Percentiles rank a stretch among this genome's conserved stretches.
These are phyloP conservation scores for Phytophthora sansomeana DNA, from an alignment of 352 stramenopile species.

Conservation along the genomic window DNA sequence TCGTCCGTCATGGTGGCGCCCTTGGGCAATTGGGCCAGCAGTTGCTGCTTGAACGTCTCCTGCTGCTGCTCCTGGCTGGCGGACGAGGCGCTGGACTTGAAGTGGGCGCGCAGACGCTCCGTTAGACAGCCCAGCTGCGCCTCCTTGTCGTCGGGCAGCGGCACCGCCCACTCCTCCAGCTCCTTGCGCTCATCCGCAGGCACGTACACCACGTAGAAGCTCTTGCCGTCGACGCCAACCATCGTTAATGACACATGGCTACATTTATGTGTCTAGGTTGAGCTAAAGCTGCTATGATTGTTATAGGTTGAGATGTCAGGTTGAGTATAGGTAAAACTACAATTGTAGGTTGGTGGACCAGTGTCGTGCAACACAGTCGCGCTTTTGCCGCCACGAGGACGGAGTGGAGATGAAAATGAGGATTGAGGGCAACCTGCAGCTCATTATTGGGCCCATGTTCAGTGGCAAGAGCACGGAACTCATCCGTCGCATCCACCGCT, in stretches of 20 bases:
- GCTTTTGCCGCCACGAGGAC: conserved; percentile 7
- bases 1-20: conserved; percentile 68
- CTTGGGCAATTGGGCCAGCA: conserved; percentile 75
- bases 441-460: conserved; percentile 91
- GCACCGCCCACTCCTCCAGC: conserved; percentile 81
- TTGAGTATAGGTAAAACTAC: too few relatives aligned
- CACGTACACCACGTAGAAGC: conserved; percentile 81
- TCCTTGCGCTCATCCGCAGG: conserved; percentile 57
- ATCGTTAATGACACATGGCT: too few relatives aligned
- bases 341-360: too few relatives aligned
- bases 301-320: too few relatives aligned
- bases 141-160: conserved; percentile 78
- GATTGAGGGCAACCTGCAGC: conserved; percentile 71
- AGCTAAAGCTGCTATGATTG: too few relatives aligned
- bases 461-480: conserved; percentile 90
- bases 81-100: conserved; percentile 55
- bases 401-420: conserved; percentile 37
- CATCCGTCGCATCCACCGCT: conserved; percentile 82
- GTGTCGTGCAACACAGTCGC: too few relatives aligned
- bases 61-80: conserved; percentile 59
- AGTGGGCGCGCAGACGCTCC: conserved; percentile 81
- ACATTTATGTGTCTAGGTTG: too few relatives aligned
- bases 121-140: conserved; percentile 83
- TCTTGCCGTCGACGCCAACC: conserved; percentile 65
- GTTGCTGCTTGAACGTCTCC: conserved; percentile 85